phyloP scores from a whole-genome alignment of 352 stramenopile species.

The Stephanocyclus meneghinianus region DNA sequence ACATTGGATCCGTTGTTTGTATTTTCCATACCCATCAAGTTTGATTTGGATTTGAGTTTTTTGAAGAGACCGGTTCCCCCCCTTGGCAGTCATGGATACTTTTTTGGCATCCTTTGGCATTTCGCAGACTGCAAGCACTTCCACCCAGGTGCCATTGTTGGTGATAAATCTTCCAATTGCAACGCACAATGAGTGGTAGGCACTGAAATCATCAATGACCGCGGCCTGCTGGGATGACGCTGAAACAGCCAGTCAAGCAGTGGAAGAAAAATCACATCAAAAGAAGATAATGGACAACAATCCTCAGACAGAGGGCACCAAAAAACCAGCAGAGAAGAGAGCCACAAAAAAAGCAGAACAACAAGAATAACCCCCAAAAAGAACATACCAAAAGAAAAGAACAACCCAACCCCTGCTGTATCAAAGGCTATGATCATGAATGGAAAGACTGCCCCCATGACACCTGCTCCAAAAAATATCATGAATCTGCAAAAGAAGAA shows the following conservation, averaged over 20 bases:
- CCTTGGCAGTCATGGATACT: background rate
- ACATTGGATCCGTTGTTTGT: background rate
- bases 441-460: no score
- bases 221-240: background rate
- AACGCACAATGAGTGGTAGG: conserved; percentile 43
- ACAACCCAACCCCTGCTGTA: no score
- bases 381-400: no score
- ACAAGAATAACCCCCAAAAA: no score
- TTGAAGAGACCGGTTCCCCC: conserved; percentile 11
- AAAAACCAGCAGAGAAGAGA: no score
- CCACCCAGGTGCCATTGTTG: conserved; percentile 74
- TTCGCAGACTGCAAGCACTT: conserved; percentile 68
- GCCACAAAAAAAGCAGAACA: no score
- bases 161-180: conserved; percentile 9
- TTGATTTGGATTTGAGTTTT: conserved; percentile 44
- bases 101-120: conserved; percentile 2
- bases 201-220: conserved; percentile 33
- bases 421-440: no score
- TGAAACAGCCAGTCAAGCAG: conserved; percentile 1
- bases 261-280: no score
- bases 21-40: background rate
- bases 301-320: no score
- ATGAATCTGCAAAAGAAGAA: no score
- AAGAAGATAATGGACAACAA: no score
- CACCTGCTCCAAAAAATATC: no score